phyloP scores from a whole-genome alignment of 768 basidiomycete species.

The Psilocybe tampanensis region DNA sequence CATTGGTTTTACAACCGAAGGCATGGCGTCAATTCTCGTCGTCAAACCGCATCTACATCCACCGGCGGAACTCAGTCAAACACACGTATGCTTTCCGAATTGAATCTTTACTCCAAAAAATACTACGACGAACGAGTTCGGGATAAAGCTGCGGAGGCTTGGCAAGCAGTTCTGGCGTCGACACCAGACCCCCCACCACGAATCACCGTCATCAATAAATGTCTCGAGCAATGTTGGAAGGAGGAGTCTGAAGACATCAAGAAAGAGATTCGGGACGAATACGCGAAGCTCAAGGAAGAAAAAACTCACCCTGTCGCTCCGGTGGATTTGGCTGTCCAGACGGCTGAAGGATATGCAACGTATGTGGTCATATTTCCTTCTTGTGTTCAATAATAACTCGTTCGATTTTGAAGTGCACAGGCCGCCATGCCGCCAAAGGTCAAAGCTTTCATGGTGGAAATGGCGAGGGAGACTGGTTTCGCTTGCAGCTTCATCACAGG shows the following conservation, averaged over 20 bases:
- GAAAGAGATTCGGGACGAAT: not conserved
- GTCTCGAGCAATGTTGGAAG: not conserved
- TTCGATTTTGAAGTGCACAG: not conserved
- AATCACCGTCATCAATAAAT: constrained; percentile 2
- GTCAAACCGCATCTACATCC: too few relatives aligned
- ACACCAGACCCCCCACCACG: not conserved
- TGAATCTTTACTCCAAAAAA: not conserved
- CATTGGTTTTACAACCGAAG: constrained; percentile 9
- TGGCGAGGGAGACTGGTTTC: constrained; percentile 5
- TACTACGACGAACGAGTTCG: not conserved
- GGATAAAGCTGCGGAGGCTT: not conserved
- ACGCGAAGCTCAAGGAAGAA: not conserved
- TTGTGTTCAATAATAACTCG: not conserved
- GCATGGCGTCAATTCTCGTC: not conserved
- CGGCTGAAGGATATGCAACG: constrained; percentile 1
- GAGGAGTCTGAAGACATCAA: constrained; percentile 3
- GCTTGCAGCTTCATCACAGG: constrained; percentile 8
- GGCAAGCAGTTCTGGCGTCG: too few relatives aligned
- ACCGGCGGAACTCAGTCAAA: too few relatives aligned
- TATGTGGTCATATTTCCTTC: not conserved
- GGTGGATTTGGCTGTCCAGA: not conserved
- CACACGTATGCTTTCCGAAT: constrained; percentile 4
- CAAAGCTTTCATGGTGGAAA: not conserved
- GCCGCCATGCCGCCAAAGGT: constrained; percentile 1
- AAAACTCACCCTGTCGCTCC: too few relatives aligned